These are phyloP conservation scores for Poronia punctata DNA, from an alignment of 495 filamentous ascomycete genomes.

Conservation along the genomic window DNA sequence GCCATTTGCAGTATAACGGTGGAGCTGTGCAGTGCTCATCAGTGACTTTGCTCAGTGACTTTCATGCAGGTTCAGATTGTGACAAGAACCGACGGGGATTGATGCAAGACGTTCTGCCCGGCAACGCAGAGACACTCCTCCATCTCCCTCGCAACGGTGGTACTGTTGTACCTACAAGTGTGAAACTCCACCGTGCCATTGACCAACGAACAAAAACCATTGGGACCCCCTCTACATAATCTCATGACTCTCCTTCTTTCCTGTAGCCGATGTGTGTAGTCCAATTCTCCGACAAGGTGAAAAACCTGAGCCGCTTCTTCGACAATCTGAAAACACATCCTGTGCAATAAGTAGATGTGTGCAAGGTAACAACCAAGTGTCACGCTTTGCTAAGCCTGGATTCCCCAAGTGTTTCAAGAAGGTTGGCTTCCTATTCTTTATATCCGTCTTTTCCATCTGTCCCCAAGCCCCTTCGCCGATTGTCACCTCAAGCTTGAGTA, in stretches of 20 bases:
- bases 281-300: conserved; percentile 2
- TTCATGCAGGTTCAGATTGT: too few species aligned
- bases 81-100: neutral
- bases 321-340: conserved; percentile 2
- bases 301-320: conserved; percentile 1
- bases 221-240: conserved; percentile 3
- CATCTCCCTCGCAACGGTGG: conserved; percentile 11
- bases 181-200: conserved; percentile 13
- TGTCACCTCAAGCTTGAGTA: too few species aligned
- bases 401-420: too few species aligned
- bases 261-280: conserved; percentile 9
- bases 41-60: conserved; percentile 1
- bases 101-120: too few species aligned
- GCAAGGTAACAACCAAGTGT: too few species aligned
- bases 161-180: neutral
- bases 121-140: conserved; percentile 6
- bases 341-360: too few species aligned
- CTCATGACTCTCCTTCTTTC: conserved; percentile 4
- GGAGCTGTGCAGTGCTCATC: conserved; percentile 1
- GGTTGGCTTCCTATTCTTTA: too few species aligned
- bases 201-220: conserved; percentile 9
- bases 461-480: too few species aligned
- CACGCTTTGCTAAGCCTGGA: too few species aligned
- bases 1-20: conserved; percentile 4
- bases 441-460: too few species aligned